Base-by-base conservation (phyloP, 371 early-diverging fungal species). In the Umbelopsis sp. region DNA sequence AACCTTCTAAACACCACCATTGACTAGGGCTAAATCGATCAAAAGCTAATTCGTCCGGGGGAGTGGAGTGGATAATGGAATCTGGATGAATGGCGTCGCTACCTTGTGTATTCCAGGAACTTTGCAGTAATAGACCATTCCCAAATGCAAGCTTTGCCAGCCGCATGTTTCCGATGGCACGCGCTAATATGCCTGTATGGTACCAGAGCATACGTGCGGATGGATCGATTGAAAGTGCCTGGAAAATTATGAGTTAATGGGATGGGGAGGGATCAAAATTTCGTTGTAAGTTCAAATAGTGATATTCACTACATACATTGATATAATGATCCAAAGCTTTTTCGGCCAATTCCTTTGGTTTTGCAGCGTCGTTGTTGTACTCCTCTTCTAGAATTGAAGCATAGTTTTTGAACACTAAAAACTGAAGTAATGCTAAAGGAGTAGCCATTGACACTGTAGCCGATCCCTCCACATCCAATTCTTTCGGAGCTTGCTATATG, bases 341-440 rank as follows among this genome's bases (percentile, higher is more conserved):
- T 25, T 75, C 77, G 11, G 75, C 77, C 2, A 71, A 20, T 6
- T 73, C 72, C 10, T 69, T 74, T 0, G 74, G 63, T 4, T 72
- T 71, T 1, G 48, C 14, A 20, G 24, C 67, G 24, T 64, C 62
- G 20, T 41, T 32, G 4, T 46, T 65, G 41, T 70, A 78, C 44
- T 80, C 79, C 8, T 80, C 75, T 70, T 90, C 84, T 18, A 89
- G 71, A 16, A 90, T 74, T 0, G 73, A 71, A 4, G 84, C 90
- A 72, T 88, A 90, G 69, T 89, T 89, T 62, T 86, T 86, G 53
- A 79, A 85, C 2, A 89, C 89, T 6, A 89, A 73, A 68, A 84
- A 90, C 10, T 81, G 81, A 18, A 87, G 63, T 41, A 78, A 68
- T 11, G 80, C 74, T 3, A 80, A 53, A 0, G 86, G 76, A 62